A percentile compares a stretch with the other conserved stretches of the same genome.
Conservation (phyloP, 345 rosid genomes). For the Gossypium herbaceum region DNA sequence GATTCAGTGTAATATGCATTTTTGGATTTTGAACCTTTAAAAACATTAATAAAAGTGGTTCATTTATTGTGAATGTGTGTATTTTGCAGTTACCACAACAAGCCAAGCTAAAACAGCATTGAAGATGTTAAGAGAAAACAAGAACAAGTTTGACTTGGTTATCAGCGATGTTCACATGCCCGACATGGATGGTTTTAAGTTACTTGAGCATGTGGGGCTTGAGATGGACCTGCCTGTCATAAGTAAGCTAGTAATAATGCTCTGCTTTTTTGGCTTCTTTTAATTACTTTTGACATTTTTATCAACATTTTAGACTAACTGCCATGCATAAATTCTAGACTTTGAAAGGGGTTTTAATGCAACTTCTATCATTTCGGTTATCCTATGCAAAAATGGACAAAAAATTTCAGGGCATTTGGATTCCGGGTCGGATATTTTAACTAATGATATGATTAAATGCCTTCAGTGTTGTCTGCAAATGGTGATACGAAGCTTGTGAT, state of each 20-base stretch:
- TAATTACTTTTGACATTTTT: not conserved
- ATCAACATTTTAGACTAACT: no score
- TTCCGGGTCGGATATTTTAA: not conserved
- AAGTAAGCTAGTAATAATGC: constrained; percentile 37
- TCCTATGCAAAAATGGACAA: not conserved
- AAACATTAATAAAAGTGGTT: not conserved
- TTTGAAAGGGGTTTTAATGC: not conserved
- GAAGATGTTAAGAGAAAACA: constrained; percentile 64
- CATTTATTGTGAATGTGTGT: constrained; percentile 18
- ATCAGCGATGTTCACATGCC: constrained; percentile 84
- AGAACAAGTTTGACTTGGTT: constrained; percentile 65
- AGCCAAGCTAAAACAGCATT: constrained; percentile 53
- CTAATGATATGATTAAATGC: constrained; percentile 7
- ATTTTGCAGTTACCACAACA: constrained; percentile 61
- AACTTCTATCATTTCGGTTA: not conserved
- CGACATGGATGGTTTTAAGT: constrained; percentile 80
- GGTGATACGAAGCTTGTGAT: constrained; percentile 79
- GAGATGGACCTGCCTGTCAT: constrained; percentile 86
- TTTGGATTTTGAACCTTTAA: constrained; percentile 12
- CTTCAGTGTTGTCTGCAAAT: constrained; percentile 81
- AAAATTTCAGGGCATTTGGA: not conserved
- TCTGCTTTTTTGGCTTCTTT: constrained; percentile 4
- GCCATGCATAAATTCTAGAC: no score
- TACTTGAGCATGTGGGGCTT: constrained; percentile 82
- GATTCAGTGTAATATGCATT: constrained; percentile 10